phyloP scores from a whole-genome alignment of 106 monocot genomes.

The Vanilla planifolia region DNA sequence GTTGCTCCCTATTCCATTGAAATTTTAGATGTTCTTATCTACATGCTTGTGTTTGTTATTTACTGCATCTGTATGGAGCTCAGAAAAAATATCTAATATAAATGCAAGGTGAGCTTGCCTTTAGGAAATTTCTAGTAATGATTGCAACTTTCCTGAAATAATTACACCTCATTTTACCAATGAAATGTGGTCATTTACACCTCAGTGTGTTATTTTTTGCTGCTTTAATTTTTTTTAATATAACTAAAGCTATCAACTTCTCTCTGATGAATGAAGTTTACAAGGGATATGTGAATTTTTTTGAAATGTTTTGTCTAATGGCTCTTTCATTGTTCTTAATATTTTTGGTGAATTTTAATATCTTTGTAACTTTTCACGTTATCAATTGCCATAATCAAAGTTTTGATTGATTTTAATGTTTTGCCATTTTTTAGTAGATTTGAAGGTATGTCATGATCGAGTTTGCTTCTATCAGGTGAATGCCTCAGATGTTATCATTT shows the following conservation, averaged over 20 bases:
- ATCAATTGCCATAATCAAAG: too few relatives aligned
- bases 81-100: background rate
- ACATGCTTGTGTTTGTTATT: background rate
- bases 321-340: background rate
- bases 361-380: too few relatives aligned
- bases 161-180: background rate
- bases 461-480: constrained; percentile 15
- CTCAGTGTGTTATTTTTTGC: background rate
- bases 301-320: background rate
- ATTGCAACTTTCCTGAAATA: background rate
- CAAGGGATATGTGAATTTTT: background rate
- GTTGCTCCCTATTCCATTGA: background rate
- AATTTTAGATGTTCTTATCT: background rate
- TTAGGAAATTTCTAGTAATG: background rate
- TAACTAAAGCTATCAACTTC: background rate
- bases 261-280: background rate
- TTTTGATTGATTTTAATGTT: too few relatives aligned
- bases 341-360: too few relatives aligned
- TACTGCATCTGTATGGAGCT: background rate
- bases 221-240: background rate
- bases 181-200: background rate
- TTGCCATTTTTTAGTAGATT: background rate
- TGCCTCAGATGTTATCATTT: constrained; percentile 29
- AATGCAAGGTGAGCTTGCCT: background rate
- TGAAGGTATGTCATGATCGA: background rate